Evolutionary conservation across 2,329 filamentous ascomycete species (phyloP).

Genomic region (Cytospora chrysosperma): DNA sequence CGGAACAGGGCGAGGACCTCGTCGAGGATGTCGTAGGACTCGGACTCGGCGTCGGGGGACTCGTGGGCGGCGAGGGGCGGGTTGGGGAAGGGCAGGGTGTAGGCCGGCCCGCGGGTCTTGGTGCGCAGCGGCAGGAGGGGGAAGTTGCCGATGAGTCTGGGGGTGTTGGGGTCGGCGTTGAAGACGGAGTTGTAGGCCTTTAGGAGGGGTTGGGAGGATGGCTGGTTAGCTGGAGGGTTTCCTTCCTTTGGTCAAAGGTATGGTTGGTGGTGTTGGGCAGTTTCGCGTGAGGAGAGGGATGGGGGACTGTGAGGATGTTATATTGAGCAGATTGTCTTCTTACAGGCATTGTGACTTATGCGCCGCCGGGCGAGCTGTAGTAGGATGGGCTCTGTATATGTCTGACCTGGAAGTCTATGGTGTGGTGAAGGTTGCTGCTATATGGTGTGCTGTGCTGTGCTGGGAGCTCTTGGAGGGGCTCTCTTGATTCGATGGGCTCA

Average conservation of each 20-base stretch:
- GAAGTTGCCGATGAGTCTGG: slow-evolving; percentile 77
- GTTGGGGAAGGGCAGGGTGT: slow-evolving; percentile 68
- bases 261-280: background rate
- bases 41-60: slow-evolving; percentile 77
- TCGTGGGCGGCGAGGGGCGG: slow-evolving; percentile 57
- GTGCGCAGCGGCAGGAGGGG: slow-evolving; percentile 92
- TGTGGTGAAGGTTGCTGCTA: too few species aligned
- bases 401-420: background rate
- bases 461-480: slow-evolving; percentile 3
- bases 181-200: slow-evolving; percentile 99
- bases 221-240: slow-evolving; percentile 18
- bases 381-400: slow-evolving; percentile 17
- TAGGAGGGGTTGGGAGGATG: slow-evolving; percentile 26
- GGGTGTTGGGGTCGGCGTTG: slow-evolving; percentile 71
- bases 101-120: slow-evolving; percentile 91
- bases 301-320: too few species aligned
- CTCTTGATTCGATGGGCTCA: slow-evolving; percentile 6
- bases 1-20: slow-evolving; percentile 91
- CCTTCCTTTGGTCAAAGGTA: too few species aligned
- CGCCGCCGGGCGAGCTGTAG: slow-evolving; percentile 23
- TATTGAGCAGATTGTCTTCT: background rate
- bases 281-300: too few species aligned
- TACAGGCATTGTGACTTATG: slow-evolving; percentile 28
- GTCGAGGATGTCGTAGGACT: slow-evolving; percentile 95
- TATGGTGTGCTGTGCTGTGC: background rate